Conservation (phyloP, 345 rosid species). For the Ceriops zippeliana region DNA sequence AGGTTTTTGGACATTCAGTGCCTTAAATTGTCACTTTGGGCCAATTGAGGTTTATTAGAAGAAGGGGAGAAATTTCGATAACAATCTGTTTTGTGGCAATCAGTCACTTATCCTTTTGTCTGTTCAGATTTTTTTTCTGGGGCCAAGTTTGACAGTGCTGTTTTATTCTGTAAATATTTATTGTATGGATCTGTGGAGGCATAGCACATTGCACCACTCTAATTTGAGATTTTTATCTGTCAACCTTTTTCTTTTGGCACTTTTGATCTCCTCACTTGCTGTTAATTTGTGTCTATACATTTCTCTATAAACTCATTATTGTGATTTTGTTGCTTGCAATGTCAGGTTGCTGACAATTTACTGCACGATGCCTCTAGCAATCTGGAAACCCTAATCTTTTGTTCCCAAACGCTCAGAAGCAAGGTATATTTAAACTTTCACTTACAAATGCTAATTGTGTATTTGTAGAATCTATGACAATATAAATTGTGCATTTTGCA, state of each 20-base stretch:
- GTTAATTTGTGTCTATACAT: background rate
- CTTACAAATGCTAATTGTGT: background rate
- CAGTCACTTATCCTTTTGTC: too few relatives aligned
- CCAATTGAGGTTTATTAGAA: too few relatives aligned
- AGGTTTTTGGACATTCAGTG: too few relatives aligned
- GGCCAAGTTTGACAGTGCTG: background rate
- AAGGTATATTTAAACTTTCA: slow-evolving; percentile 57
- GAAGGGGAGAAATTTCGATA: too few relatives aligned
- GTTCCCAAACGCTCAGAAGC: slow-evolving; percentile 99
- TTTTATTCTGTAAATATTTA: background rate
- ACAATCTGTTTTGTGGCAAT: too few relatives aligned
- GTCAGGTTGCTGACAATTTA: slow-evolving; percentile 95
- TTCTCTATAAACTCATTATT: background rate
- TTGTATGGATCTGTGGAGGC: background rate
- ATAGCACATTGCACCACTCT: background rate
- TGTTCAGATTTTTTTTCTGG: too few relatives aligned
- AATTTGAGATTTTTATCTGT: background rate
- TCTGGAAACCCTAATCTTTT: slow-evolving; percentile 91
- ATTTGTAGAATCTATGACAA: background rate
- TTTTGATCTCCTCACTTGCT: background rate
- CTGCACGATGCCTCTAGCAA: slow-evolving; percentile 97
- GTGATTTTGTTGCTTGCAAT: slow-evolving; percentile 5
- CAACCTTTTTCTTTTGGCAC: background rate
- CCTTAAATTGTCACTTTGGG: too few relatives aligned
- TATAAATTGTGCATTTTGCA: too few relatives aligned